Evolutionary conservation across 352 stramenopile species (phyloP).

Genomic region (Thalassiosira ordinaria): DNA sequence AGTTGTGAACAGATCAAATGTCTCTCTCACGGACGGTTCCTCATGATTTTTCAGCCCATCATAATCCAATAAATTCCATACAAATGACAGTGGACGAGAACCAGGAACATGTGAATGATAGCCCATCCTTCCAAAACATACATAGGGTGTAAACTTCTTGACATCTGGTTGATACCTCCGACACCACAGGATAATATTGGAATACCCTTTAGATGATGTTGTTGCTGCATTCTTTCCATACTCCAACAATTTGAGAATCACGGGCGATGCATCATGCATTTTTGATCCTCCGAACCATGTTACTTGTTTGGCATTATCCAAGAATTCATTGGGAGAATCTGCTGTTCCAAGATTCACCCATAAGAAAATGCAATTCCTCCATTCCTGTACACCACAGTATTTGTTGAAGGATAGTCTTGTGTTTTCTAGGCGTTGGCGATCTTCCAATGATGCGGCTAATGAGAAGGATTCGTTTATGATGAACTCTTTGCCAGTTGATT

Average conservation of each 20-base stretch:
- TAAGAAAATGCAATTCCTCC: conserved; percentile 71
- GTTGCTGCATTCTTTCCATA: conserved; percentile 1
- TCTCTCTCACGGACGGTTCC: conserved; percentile 25
- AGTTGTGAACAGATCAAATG: conserved; percentile 30
- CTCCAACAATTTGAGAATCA: conserved; percentile 71
- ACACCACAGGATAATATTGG: conserved; percentile 75
- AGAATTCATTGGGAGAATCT: conserved; percentile 73
- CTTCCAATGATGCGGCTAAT: conserved; percentile 16
- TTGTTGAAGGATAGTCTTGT: conserved; percentile 80
- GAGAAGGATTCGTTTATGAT: conserved; percentile 66
- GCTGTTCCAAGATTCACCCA: conserved; percentile 76
- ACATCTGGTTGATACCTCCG: conserved; percentile 53
- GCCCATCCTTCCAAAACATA: conserved; percentile 68
- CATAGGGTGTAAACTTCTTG: conserved; percentile 65
- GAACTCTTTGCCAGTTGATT: conserved; percentile 67
- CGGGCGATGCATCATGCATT: conserved; percentile 69
- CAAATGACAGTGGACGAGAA: conserved; percentile 69
- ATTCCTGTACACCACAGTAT: conserved; percentile 79
- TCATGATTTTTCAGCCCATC: conserved; percentile 48
- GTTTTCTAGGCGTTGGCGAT: conserved; percentile 35
- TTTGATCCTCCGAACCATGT: conserved; percentile 77
- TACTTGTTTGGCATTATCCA: conserved; percentile 52
- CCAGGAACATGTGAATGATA: conserved; percentile 64
- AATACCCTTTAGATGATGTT: conserved; percentile 14
- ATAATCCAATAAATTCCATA: conserved; percentile 76